Evolutionary conservation across 2,329 filamentous ascomycete species (phyloP).

Genomic region (Truncatella angustata): DNA sequence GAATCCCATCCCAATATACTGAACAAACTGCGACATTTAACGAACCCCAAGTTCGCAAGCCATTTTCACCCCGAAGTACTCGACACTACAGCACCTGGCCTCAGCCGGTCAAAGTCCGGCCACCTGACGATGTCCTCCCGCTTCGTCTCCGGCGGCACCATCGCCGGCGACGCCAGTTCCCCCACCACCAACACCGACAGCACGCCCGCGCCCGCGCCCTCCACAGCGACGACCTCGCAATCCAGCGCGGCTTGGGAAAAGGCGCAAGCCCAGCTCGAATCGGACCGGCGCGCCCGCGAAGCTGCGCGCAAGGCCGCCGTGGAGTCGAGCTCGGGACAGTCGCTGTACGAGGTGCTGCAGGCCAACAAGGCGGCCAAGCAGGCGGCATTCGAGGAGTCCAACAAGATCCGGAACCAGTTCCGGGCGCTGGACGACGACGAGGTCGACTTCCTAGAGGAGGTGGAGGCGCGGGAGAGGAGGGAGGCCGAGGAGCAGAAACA

Average conservation of each 20-base stretch:
- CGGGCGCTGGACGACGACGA: constrained; percentile 76
- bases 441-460: constrained; percentile 68
- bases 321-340: constrained; percentile 46
- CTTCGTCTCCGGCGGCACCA: constrained; percentile 56
- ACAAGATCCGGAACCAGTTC: constrained; percentile 73
- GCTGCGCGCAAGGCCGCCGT: constrained; percentile 44
- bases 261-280: constrained; percentile 64
- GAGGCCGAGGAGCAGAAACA: constrained; percentile 54
- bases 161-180: constrained; percentile 41
- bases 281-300: constrained; percentile 53
- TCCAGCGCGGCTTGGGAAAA: constrained; percentile 53
- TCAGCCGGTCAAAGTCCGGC: too few relatives aligned
- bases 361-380: constrained; percentile 87
- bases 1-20: too few relatives aligned
- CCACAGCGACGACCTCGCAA: constrained; percentile 14
- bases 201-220: constrained; percentile 11
- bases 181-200: constrained; percentile 12
- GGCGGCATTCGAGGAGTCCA: constrained; percentile 75
- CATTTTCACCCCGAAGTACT: too few relatives aligned
- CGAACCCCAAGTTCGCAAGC: too few relatives aligned
- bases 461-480: constrained; percentile 45
- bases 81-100: too few relatives aligned
- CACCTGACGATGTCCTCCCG: constrained; percentile 46
- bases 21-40: too few relatives aligned
- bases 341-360: constrained; percentile 72